Evolutionary conservation across 192 early-diverging fungal genomes (phyloP).

Genomic region (Gigaspora rosea): DNA sequence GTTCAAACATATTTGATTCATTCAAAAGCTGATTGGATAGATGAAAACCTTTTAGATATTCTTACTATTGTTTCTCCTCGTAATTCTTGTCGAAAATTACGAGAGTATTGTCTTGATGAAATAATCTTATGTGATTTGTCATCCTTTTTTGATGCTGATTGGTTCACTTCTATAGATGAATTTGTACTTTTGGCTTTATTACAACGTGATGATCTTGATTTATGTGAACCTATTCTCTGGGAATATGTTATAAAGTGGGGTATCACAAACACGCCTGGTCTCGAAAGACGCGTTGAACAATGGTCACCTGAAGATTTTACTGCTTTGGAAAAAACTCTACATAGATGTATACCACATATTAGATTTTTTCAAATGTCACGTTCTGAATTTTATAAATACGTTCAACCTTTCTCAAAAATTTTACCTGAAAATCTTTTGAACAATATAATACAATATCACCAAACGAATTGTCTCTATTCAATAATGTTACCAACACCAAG

Average conservation of each 20-base stretch:
- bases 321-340: constrained; percentile 14
- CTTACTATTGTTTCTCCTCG: not conserved
- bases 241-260: constrained; percentile 11
- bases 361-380: constrained; percentile 12
- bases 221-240: constrained; percentile 8
- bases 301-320: constrained; percentile 11
- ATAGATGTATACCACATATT: constrained; percentile 13
- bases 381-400: not conserved
- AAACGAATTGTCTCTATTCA: not conserved
- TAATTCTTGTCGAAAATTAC: not conserved
- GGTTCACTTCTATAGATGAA: constrained; percentile 8
- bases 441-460: not conserved
- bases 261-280: not conserved
- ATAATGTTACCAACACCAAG: not conserved
- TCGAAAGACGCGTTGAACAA: not conserved
- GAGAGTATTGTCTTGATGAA: constrained; percentile 6
- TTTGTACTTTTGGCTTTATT: not conserved
- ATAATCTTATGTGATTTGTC: not conserved
- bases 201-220: constrained; percentile 17
- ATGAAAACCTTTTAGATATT: not conserved
- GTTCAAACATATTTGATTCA: constrained; percentile 10
- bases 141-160: constrained; percentile 11
- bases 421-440: constrained; percentile 1
- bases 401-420: not conserved
- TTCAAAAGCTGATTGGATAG: not conserved